A percentile compares a stretch with the other conserved stretches of the same genome.
phyloP scores from a whole-genome alignment of 108 stramenopile genomes.

The Skeletonema costatum region DNA sequence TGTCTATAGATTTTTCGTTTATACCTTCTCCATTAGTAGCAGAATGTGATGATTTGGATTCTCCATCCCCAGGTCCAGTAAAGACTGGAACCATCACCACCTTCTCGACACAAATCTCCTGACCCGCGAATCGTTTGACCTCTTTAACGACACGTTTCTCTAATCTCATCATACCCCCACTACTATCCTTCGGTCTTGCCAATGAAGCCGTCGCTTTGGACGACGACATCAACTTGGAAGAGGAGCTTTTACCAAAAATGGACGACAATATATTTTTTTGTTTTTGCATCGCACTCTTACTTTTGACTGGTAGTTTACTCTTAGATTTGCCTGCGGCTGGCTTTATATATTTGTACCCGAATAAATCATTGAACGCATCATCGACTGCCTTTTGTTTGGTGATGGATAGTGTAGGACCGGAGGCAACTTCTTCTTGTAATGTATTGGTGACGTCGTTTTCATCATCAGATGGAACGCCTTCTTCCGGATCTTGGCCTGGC shows the following conservation, averaged over 20 bases:
- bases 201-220: slow-evolving; percentile 21
- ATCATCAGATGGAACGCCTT: slow-evolving; percentile 19
- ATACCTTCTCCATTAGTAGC: background rate
- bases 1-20: background rate
- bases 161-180: slow-evolving; percentile 37
- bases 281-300: slow-evolving; percentile 4
- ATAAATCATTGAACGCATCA: slow-evolving; percentile 73
- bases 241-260: slow-evolving; percentile 58
- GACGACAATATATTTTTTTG: slow-evolving; percentile 42
- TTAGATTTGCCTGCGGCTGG: background rate
- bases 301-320: slow-evolving; percentile 7
- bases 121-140: slow-evolving; percentile 57
- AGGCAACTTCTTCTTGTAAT: too few relatives aligned
- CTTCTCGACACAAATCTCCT: slow-evolving; percentile 48
- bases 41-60: background rate
- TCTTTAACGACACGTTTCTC: slow-evolving; percentile 45
- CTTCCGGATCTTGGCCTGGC: slow-evolving; percentile 39
- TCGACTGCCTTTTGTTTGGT: slow-evolving; percentile 64
- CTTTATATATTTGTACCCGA: slow-evolving; percentile 62
- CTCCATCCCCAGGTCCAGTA: background rate
- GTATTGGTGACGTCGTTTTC: slow-evolving; percentile 17
- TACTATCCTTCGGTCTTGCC: slow-evolving; percentile 32
- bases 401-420: slow-evolving; percentile 12
- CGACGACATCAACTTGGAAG: slow-evolving; percentile 10
- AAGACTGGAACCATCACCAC: slow-evolving; percentile 36